Percentiles rank a stretch among this genome's conserved stretches.
Conservation (phyloP, 2,329 filamentous ascomycete species). For the Aphanocladium album region DNA sequence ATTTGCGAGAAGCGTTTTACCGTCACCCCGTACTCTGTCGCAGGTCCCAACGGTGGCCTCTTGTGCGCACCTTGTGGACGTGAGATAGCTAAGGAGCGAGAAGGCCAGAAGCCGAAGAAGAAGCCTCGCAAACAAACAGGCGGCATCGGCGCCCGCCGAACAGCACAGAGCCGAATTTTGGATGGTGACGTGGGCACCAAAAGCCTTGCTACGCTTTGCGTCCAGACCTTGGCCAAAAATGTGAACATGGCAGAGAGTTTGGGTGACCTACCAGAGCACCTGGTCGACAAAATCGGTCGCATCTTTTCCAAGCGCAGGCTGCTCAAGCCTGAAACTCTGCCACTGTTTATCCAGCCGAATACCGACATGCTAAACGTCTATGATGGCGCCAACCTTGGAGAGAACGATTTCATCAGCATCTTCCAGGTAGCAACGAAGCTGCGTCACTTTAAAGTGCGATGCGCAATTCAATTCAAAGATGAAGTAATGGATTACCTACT, state of each 20-base stretch:
- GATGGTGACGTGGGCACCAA: slow-evolving; percentile 72
- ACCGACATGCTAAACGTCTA: slow-evolving; percentile 51
- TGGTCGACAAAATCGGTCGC: slow-evolving; percentile 55
- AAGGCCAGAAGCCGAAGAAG: slow-evolving; percentile 33
- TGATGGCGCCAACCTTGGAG: slow-evolving; percentile 59
- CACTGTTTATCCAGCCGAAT: slow-evolving; percentile 51
- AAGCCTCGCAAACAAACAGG: slow-evolving; percentile 44
- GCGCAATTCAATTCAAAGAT: slow-evolving; percentile 90
- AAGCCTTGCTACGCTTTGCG: slow-evolving; percentile 58
- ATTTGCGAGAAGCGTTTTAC: slow-evolving; percentile 84
- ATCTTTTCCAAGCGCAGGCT: slow-evolving; percentile 57
- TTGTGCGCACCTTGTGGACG: slow-evolving; percentile 79
- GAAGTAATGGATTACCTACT: slow-evolving; percentile 75
- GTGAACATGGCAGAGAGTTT: slow-evolving; percentile 57
- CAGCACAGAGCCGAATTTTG: slow-evolving; percentile 76
- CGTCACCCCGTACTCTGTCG: slow-evolving; percentile 82
- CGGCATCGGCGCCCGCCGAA: slow-evolving; percentile 61
- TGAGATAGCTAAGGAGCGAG: slow-evolving; percentile 60
- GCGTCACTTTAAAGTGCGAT: slow-evolving; percentile 67
- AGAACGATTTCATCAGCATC: slow-evolving; percentile 73
- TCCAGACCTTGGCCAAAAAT: slow-evolving; percentile 58
- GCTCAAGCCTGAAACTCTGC: slow-evolving; percentile 47
- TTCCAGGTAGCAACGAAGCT: slow-evolving; percentile 70
- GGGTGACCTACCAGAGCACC: slow-evolving; percentile 50
- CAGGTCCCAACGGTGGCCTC: slow-evolving; percentile 78